Evolutionary conservation across 2,329 filamentous ascomycete species (phyloP).

Genomic region (Fusarium musae): DNA sequence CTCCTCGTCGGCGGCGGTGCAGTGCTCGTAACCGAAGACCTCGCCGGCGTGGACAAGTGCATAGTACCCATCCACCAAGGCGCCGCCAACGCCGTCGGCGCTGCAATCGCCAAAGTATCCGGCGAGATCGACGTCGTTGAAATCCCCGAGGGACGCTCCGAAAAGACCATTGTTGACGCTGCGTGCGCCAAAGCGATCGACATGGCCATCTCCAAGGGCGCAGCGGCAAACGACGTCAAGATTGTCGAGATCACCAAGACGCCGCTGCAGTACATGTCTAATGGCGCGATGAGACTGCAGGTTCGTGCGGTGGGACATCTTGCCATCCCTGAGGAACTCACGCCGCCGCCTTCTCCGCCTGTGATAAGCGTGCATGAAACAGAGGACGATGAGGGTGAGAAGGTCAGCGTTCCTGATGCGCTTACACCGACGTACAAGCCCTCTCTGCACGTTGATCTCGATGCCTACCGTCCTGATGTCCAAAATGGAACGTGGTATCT

Average conservation of each 20-base stretch:
- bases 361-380: conserved; percentile 1
- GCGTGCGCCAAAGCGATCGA: conserved; percentile 51
- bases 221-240: conserved; percentile 49
- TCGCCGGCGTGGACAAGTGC: conserved; percentile 62
- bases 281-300: conserved; percentile 50
- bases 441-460: conserved; percentile 46
- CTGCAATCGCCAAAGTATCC: conserved; percentile 66
- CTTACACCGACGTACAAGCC: conserved; percentile 47
- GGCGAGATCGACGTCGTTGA: conserved; percentile 65
- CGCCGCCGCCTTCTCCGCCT: conserved; percentile 38
- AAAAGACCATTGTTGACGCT: conserved; percentile 52
- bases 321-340: conserved; percentile 44
- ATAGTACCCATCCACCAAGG: conserved; percentile 63
- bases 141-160: conserved; percentile 53
- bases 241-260: conserved; percentile 60
- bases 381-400: conserved; percentile 42
- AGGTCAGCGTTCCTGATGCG: conserved; percentile 45
- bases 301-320: conserved; percentile 50
- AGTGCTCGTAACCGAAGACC: conserved; percentile 59
- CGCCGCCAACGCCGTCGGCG: conserved; percentile 70
- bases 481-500: conserved; percentile 49
- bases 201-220: conserved; percentile 48
- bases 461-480: conserved; percentile 47
- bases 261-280: conserved; percentile 51
- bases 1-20: conserved; percentile 69